Evolutionary conservation across 2,329 filamentous ascomycete species (phyloP), one percentile per base, ranked within the genome.

Genomic region (Westerdykella aurantiaca): DNA sequence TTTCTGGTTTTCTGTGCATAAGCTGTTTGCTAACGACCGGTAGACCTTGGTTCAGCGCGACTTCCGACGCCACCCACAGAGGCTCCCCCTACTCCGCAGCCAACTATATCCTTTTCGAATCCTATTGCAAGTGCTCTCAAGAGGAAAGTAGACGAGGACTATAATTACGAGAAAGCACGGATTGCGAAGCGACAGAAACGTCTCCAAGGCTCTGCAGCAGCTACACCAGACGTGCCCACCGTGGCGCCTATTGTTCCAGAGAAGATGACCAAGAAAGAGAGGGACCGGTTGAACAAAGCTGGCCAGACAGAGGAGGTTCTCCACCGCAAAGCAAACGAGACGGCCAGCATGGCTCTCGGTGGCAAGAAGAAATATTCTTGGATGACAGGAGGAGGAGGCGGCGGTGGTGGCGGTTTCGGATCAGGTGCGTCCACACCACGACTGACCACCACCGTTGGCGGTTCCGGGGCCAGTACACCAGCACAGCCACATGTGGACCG

Each of bases 291-390:
- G 53, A 79, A 82, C n/a, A 83, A 88, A 47, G 73, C 75, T 3
- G 87, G 86, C 55, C 79, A 83, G 17, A 85, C 82, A 0, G 88
- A 94, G 59, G 85, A 85, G 14, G 83, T 83, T 46, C 86, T 84
- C 52, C 88, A 91, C 52, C 81, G 83, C 17, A 86, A 84, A 50
- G 88, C 91, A 21, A 95, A 96, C 62, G 87, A 87, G 43, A 95
- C 90, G 0, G 87, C 86, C 42, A 82, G 81, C 49, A 79, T 88
- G 72, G 87, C 87, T 1, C 77, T 89, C 35, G 84, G 85, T 76
- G 78, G 56, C 79, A 63, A 79, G 68, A 72, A 72, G 55, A 85
- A 86, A 63, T 89, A 89, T 61, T 79, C 80, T 25, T 89, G 86
- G 85, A 84, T 89, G 83, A 83, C 73, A 12, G 74, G 75, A 6